Evolutionary conservation across 768 basidiomycete species (phyloP).

Genomic region (Auriscalpium orientale): DNA sequence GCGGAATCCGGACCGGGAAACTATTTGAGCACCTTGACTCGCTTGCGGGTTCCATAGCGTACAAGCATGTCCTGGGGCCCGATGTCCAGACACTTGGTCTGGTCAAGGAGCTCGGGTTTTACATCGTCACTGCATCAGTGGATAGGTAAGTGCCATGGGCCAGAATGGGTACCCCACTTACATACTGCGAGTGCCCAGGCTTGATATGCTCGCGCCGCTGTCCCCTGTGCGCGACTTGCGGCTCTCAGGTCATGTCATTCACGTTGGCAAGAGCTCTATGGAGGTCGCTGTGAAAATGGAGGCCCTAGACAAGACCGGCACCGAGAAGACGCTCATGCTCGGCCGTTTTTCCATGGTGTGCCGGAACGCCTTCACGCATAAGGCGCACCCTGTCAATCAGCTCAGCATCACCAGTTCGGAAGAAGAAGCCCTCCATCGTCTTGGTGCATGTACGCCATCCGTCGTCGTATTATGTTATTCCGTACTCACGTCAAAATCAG

Average conservation of each 20-base stretch:
- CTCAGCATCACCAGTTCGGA: slow-evolving; percentile 52
- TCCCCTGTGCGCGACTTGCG: slow-evolving; percentile 59
- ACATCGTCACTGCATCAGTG: slow-evolving; percentile 78
- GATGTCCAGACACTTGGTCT: slow-evolving; percentile 44
- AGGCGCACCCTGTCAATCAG: slow-evolving; percentile 56
- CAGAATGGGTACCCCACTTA: background rate
- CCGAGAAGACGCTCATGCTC: slow-evolving; percentile 57
- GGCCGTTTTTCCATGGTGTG: slow-evolving; percentile 94
- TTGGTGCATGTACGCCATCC: slow-evolving; percentile 51
- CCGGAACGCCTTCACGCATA: slow-evolving; percentile 59
- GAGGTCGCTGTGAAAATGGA: slow-evolving; percentile 87
- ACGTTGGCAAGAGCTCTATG: slow-evolving; percentile 70
- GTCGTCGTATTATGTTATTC: no score
- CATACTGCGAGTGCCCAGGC: slow-evolving; percentile 25
- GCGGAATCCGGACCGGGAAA: slow-evolving; percentile 65
- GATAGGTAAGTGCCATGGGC: slow-evolving; percentile 42
- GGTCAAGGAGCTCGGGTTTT: slow-evolving; percentile 60
- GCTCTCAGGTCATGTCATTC: slow-evolving; percentile 75
- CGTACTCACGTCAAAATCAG: slow-evolving; percentile 25
- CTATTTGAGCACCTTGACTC: slow-evolving; percentile 79
- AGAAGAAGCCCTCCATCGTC: slow-evolving; percentile 51
- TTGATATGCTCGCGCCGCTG: slow-evolving; percentile 60
- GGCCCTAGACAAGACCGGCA: slow-evolving; percentile 37
- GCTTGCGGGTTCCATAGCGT: slow-evolving; percentile 77
- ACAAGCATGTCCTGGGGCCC: slow-evolving; percentile 75